Evolutionary conservation across 1,284 basidiomycete genomes (phyloP).

Genomic region (Anthracocystis walkeri): DNA sequence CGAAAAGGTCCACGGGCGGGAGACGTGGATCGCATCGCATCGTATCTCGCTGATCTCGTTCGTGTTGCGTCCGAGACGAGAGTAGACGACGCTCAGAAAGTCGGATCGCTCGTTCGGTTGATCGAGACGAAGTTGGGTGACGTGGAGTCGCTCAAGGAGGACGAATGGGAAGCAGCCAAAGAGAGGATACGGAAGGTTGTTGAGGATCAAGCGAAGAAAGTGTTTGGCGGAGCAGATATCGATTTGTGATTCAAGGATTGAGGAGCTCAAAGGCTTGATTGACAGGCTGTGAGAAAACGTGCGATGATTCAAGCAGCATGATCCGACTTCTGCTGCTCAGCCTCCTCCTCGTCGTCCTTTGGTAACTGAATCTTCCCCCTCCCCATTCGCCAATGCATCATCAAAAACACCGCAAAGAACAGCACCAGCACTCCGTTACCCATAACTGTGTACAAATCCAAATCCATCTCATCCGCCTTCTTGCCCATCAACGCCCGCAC

Average conservation of each 20-base stretch:
- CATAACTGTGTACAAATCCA: neutral
- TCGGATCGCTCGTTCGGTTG: constrained; percentile 14
- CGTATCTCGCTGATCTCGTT: constrained; percentile 28
- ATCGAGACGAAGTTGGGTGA: constrained; percentile 7
- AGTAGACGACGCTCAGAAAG: constrained; percentile 34
- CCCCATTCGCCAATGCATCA: neutral
- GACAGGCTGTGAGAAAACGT: neutral
- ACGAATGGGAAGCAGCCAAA: constrained; percentile 25
- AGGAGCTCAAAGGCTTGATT: no score
- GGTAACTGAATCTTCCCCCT: neutral
- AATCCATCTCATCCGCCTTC: neutral
- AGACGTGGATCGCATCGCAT: constrained; percentile 48
- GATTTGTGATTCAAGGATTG: neutral
- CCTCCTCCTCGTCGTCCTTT: neutral
- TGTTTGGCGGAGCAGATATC: constrained; percentile 28
- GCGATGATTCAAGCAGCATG: neutral
- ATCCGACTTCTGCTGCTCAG: neutral
- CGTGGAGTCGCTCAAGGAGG: constrained; percentile 1
- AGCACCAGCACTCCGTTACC: neutral
- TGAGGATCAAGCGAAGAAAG: constrained; percentile 12
- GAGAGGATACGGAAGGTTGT: constrained; percentile 8
- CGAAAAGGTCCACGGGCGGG: constrained; percentile 40
- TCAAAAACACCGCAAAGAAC: neutral
- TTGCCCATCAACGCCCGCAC: neutral
- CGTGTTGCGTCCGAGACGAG: neutral